These are phyloP conservation scores for Excoecaria agallocha DNA, from an alignment of 345 rosid species.

Conservation along the genomic window DNA sequence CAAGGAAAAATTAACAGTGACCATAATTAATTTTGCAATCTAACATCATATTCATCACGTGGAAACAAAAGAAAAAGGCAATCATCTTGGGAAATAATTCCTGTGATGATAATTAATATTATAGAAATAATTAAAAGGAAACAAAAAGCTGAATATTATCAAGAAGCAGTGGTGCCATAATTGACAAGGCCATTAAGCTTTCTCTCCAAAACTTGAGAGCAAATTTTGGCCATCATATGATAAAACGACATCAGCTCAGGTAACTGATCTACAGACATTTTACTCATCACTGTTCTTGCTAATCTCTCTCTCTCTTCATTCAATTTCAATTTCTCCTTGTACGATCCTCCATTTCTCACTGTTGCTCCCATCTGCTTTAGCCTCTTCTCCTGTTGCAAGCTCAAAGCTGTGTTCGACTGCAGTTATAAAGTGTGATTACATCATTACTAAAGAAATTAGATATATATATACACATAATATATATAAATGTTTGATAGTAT, in stretches of 20 bases:
- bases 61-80: no score
- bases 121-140: no score
- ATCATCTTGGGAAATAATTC: no score
- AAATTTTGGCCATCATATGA: slow-evolving; percentile 70
- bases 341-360: slow-evolving; percentile 70
- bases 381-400: slow-evolving; percentile 71
- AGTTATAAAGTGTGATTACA: neutral
- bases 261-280: slow-evolving; percentile 65
- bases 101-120: no score
- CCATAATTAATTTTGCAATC: no score
- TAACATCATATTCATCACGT: no score
- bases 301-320: slow-evolving; percentile 62
- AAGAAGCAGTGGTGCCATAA: slow-evolving; percentile 9
- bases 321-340: slow-evolving; percentile 52
- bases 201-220: slow-evolving; percentile 65
- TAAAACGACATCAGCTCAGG: slow-evolving; percentile 79
- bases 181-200: slow-evolving; percentile 50
- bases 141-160: neutral
- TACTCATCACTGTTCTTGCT: slow-evolving; percentile 62
- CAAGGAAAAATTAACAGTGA: no score
- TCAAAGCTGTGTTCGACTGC: slow-evolving; percentile 73
- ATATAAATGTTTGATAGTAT: neutral
- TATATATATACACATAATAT: no score
- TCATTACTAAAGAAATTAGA: no score
- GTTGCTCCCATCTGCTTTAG: slow-evolving; percentile 96